Base-by-base conservation (phyloP, 23 red algal species). In the Chondrus crispus region DNA sequence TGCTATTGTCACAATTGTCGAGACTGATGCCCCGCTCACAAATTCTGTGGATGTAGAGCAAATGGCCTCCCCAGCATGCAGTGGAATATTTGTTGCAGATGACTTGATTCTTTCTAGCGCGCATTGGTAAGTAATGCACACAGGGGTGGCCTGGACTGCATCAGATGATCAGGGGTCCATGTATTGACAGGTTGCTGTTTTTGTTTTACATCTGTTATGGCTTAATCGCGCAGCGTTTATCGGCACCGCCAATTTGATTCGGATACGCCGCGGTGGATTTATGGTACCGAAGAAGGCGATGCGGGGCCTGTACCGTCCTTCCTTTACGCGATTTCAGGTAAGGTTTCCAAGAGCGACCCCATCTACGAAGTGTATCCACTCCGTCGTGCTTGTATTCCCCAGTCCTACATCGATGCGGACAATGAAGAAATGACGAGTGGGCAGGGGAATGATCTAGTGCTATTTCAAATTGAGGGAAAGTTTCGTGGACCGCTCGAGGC, bases 361-460 rank as follows among this genome's bases (percentile, higher is more conserved):
- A 54, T 48, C 13, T 87, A 73, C 46, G 30, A 68, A 48, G 84
- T 87, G 7, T 87, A 87, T 71, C 64, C 64, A 5, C 84, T 87
- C 3, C 38, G 11, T 46, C 62, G 38, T 16, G 84, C 60, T 73
- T 87, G 84, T 66, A 74, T 87, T 39, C 84, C 84, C 4, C 84
- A 87, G 46, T 87, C 84, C 30, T 87, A 87, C 46, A 33, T 87
- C 13, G 84, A 87, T 45, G 84, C 84, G 62, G 84, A 87, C 36
- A 87, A 74, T 47, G 84, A 87, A 49, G 63, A 72, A 50, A 68
- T 74, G 32, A 87, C 84, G 20, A 87, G 84, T 29, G 66, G 62
- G 40, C 64, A 71, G 62, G 66, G 84, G 43, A 87, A 87, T 28
- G 84, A 87, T 51, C 55, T 87, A 30, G 84, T 87, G 32, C 36